Percentiles rank a stretch among this genome's conserved stretches.
Conservation (phyloP, 1,284 basidiomycete genomes). For the Paramarasmius palmivorus region DNA sequence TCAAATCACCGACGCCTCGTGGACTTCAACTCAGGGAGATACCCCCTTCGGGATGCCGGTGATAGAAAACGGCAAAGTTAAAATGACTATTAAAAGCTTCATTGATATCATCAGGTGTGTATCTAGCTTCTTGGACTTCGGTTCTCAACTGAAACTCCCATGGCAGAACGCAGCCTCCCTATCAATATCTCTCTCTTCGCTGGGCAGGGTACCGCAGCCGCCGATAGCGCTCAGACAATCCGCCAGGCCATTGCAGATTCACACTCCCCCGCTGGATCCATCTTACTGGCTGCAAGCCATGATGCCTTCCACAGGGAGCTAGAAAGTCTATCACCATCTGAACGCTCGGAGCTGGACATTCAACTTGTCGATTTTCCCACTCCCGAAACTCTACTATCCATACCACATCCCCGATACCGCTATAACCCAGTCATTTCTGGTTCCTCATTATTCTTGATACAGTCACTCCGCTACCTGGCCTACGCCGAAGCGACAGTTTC, state of each 20-base stretch:
- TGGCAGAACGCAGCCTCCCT: too few relatives aligned
- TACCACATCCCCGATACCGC: neutral
- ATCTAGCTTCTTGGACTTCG: too few relatives aligned
- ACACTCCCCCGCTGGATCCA: constrained; percentile 32
- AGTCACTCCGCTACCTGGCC: constrained; percentile 52
- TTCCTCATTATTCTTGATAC: constrained; percentile 48
- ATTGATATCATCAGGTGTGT: too few relatives aligned
- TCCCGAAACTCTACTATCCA: constrained; percentile 37
- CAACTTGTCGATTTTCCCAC: constrained; percentile 40
- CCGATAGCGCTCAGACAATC: constrained; percentile 33
- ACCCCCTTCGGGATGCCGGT: too few relatives aligned
- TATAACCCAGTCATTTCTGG: constrained; percentile 51
- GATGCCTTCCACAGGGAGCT: constrained; percentile 51
- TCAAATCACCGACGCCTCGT: too few relatives aligned
- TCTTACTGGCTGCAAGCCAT: constrained; percentile 51
- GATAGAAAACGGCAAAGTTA: too few relatives aligned
- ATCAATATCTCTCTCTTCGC: constrained; percentile 37
- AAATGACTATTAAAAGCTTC: too few relatives aligned
- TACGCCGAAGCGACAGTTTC: constrained; percentile 30
- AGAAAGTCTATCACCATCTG: constrained; percentile 35
- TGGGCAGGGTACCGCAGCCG: constrained; percentile 49
- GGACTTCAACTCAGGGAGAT: too few relatives aligned
- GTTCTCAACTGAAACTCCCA: too few relatives aligned
- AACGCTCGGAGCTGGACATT: constrained; percentile 38
- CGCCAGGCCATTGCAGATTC: constrained; percentile 41